Base-by-base conservation (phyloP, 768 basidiomycete genomes). In the Butyriboletus loyo region DNA sequence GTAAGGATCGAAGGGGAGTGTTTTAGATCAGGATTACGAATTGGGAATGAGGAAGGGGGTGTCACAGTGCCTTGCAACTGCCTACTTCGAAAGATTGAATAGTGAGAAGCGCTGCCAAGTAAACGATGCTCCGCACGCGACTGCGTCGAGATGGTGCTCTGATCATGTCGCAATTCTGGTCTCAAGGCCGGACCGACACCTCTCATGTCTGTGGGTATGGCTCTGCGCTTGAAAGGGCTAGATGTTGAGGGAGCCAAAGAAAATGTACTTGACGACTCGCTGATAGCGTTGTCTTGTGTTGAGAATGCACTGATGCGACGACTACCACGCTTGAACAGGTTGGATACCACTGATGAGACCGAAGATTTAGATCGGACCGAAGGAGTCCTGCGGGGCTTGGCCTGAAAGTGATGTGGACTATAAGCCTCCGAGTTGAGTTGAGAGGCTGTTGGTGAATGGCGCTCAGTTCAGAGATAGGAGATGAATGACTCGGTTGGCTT, bases 41-140 rank as follows among this genome's bases (percentile, higher is more conserved):
- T 55, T 14, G 58, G 52, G 53, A 83, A 85, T 6, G 83, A 82
- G 0, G 84, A 84, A 10, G 84, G 84, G n/a, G 84, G 82, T 7
- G 75, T 75, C 27, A 57, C 50, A 24, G 53, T 56, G 52, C 75
- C 76, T 31, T 79, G 64, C 32, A 75, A 73, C 45, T 80, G 74
- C 42, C 76, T 66, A 48, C 76, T 79, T 36, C 72, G 73, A n/a
- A 77, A 58, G 24, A 72, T 64, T 9, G 79, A 79, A 50, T 76
- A 76, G 28, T 72, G 70, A 22, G 72, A 68, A 31, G 52, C 21
- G 38, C 62, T 68, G 21, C 54, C 55, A 30, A 52, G 57, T 10
- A 55, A 41, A 36, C 53, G 65, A 19, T 52, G 56, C 35, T 60
- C 62, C 63, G 50, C 68, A 64, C 37, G 73, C 34, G 80, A 77